Conservation (phyloP, 2,329 filamentous ascomycete genomes). For the Trichoderma endophyticum region DNA sequence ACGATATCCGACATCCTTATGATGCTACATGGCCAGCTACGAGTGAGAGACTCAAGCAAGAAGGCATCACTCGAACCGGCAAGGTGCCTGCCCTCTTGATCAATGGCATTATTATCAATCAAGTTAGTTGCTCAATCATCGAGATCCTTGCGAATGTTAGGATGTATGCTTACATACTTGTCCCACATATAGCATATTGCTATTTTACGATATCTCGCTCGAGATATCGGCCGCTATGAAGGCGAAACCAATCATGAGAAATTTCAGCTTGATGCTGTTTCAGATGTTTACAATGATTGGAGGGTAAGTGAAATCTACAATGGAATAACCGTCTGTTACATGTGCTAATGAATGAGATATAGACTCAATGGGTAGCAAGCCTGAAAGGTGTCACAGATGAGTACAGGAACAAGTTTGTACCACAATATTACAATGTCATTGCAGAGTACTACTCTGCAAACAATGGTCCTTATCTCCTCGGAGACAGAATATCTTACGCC, state of each 20-base stretch:
- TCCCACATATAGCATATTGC: slow-evolving; percentile 18
- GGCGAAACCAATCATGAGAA: slow-evolving; percentile 37
- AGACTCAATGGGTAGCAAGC: slow-evolving; percentile 29
- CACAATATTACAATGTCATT: slow-evolving; percentile 32
- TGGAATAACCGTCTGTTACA: no score
- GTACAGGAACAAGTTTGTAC: slow-evolving; percentile 31
- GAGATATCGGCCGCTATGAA: slow-evolving; percentile 36
- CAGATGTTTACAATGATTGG: slow-evolving; percentile 41
- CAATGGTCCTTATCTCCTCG: slow-evolving; percentile 36
- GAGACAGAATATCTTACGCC: slow-evolving; percentile 35
- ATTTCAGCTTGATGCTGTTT: slow-evolving; percentile 35
- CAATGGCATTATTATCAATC: slow-evolving; percentile 30
- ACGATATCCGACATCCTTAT: slow-evolving; percentile 28
- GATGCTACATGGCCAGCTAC: slow-evolving; percentile 24
- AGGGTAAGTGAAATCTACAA: slow-evolving; percentile 28
- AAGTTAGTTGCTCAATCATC: neutral
- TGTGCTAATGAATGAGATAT: neutral
- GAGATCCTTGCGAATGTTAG: slow-evolving; percentile 25
- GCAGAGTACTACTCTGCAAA: slow-evolving; percentile 30
- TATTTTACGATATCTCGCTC: slow-evolving; percentile 36
- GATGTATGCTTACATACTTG: slow-evolving; percentile 9
- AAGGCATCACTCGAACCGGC: slow-evolving; percentile 31
- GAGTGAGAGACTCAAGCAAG: slow-evolving; percentile 28
- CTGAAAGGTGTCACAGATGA: slow-evolving; percentile 27
- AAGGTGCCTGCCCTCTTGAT: slow-evolving; percentile 36